A percentile compares a stretch with the other conserved stretches of the same genome.
These are phyloP conservation scores for Bipolaris zeicola DNA, from an alignment of 2,329 filamentous ascomycete genomes.

Conservation along the genomic window DNA sequence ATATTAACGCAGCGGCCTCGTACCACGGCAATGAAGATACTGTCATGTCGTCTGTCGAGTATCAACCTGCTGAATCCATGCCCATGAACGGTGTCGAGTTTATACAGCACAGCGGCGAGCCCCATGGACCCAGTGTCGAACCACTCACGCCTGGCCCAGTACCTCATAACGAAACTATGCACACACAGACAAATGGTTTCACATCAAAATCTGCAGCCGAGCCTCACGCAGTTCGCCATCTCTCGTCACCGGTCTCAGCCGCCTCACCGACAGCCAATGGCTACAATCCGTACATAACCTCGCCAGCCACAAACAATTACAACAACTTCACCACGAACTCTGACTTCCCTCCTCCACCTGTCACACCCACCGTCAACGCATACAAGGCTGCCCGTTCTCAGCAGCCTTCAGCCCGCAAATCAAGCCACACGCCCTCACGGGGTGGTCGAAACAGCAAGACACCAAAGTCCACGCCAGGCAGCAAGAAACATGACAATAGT, in stretches of 20 bases:
- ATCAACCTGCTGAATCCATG: conserved; percentile 22
- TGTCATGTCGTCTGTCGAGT: conserved; percentile 45
- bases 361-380: conserved; percentile 15
- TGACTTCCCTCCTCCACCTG: conserved; percentile 30
- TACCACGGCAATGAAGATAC: conserved; percentile 31
- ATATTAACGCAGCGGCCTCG: conserved; percentile 18
- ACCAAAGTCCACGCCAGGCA: conserved; percentile 37
- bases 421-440: conserved; percentile 28
- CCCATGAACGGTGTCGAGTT: conserved; percentile 25
- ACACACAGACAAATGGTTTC: conserved; percentile 21
- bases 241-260: conserved; percentile 27
- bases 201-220: conserved; percentile 11
- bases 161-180: conserved; percentile 14
- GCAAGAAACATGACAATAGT: conserved; percentile 22
- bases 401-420: conserved; percentile 25
- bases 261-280: conserved; percentile 19
- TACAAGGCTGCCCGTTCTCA: conserved; percentile 10
- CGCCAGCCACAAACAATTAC: conserved; percentile 24
- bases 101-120: conserved; percentile 15
- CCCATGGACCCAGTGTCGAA: conserved; percentile 29
- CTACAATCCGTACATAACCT: conserved; percentile 21
- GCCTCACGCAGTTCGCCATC: conserved; percentile 19
- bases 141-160: conserved; percentile 37
- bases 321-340: conserved; percentile 32
- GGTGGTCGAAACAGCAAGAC: conserved; percentile 32